Base-by-base conservation (phyloP, 2,329 filamentous ascomycete species). In the Xylariaceae sp. region DNA sequence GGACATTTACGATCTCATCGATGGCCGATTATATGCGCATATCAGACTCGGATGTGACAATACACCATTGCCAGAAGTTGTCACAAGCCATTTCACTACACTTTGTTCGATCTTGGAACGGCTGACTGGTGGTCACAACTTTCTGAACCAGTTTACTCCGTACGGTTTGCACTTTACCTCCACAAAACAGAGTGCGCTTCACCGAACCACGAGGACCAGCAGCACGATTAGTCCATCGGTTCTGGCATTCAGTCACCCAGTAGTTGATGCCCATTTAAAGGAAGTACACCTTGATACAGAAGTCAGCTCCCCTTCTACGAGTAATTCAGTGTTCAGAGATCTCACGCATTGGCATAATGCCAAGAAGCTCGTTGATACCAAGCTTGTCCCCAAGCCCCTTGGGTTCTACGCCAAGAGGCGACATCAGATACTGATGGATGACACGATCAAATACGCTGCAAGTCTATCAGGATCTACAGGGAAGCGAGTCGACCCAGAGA, bases 271-370 rank as follows among this genome's bases (percentile, higher is more conserved):
- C 17, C 43, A 45, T 19, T 27, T 45, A 4, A 31, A 38, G n/a
- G 17, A 22, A 15, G 17, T 45, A 5, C 15, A 38, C 17, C 17
- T 45, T 27, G 43, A 45, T 33, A 18, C 7, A 3, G 33, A 10
- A 22, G 43, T 15, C 12, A 3, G 6, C 12, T 19, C 32, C 17
- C 6, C 31, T 6, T 39, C 43, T 38, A 15, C 30, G 4, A 27
- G 10, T 14, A 38, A 44, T 33, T 44, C 42, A 6, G 22, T 45
- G 3, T 45, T 45, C 33, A 39, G 11, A 19, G 32, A 45, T 17
- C 19, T 45, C 10, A 22, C 43, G n/a, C 43, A 45, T 31, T 45
- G 43, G 43, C 43, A 45, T 45, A 45, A 45, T 31, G 10, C 19
- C n/a, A 45, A 45, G 19, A 9, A n/a, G 9, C 32, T 33, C 18